These are phyloP conservation scores for Bolboschoenoplectus hybrid DNA, from an alignment of 202 grass and related monocot genomes.

Conservation along the genomic window DNA sequence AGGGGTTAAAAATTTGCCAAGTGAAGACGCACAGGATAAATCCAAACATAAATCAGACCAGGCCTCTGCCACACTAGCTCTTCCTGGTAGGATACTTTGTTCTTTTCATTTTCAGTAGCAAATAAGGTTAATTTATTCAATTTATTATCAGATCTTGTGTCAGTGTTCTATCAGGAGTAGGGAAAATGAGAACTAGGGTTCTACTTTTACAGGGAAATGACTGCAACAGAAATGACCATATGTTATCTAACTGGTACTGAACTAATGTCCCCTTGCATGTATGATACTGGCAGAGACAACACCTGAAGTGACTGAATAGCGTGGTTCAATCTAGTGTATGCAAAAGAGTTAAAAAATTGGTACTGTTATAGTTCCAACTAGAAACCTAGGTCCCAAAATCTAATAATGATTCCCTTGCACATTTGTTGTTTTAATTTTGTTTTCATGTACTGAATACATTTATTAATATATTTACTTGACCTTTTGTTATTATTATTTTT, in stretches of 20 bases:
- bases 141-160: neutral
- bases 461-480: neutral
- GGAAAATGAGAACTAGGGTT: conserved; percentile 1
- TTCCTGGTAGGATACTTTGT: conserved; percentile 53
- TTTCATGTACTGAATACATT: neutral
- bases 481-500: conserved; percentile 24
- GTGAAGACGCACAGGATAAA: conserved; percentile 49
- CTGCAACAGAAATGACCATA: neutral
- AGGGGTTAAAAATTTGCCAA: conserved; percentile 61
- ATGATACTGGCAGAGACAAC: neutral
- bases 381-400: neutral
- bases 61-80: conserved; percentile 47
- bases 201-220: neutral
- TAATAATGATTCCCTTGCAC: neutral
- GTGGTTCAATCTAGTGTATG: neutral
- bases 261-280: neutral
- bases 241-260: neutral
- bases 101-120: neutral
- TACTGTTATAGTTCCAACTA: neutral
- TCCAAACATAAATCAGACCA: conserved; percentile 46
- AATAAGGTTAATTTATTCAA: conserved; percentile 12
- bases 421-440: neutral
- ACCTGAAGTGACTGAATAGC: neutral
- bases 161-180: conserved; percentile 17
- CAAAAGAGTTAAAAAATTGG: neutral